Conservation (phyloP, 169 alveolate species). For the Cyclospora cayetanensis region DNA sequence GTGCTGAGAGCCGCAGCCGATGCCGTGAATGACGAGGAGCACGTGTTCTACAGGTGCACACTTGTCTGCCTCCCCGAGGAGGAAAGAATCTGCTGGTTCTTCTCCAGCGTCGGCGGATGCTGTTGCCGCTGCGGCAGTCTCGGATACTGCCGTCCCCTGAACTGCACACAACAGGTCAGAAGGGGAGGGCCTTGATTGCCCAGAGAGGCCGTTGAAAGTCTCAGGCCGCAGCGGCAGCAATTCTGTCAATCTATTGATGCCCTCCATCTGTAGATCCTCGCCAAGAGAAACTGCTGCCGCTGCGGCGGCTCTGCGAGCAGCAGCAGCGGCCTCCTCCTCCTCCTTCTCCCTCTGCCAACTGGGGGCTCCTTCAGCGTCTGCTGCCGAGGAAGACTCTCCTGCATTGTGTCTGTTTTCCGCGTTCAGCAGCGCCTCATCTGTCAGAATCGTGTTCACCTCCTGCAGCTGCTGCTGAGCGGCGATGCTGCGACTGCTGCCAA, state of each 20-base stretch:
- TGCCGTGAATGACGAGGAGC: conserved; percentile 65
- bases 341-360: not conserved
- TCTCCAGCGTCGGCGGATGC: conserved; percentile 4
- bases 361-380: not conserved
- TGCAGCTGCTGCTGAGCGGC: conserved; percentile 12
- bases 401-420: not conserved
- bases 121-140: conserved; percentile 15
- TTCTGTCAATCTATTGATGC: not conserved
- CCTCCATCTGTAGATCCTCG: conserved; percentile 2
- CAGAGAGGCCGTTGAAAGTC: not conserved
- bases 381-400: not conserved
- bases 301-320: no score
- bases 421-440: conserved; percentile 34
- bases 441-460: conserved; percentile 4
- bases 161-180: no score
- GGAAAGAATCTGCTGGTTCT: not conserved
- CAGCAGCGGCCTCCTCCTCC: not conserved
- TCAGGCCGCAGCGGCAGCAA: not conserved
- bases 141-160: no score
- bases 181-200: no score
- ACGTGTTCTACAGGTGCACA: conserved; percentile 42
- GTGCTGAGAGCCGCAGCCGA: conserved; percentile 64
- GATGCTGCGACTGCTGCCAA: not conserved
- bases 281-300: not conserved
- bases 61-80: not conserved